Base-by-base conservation (phyloP, 805 yeast species). In the Metschnikowia vanudenii region DNA sequence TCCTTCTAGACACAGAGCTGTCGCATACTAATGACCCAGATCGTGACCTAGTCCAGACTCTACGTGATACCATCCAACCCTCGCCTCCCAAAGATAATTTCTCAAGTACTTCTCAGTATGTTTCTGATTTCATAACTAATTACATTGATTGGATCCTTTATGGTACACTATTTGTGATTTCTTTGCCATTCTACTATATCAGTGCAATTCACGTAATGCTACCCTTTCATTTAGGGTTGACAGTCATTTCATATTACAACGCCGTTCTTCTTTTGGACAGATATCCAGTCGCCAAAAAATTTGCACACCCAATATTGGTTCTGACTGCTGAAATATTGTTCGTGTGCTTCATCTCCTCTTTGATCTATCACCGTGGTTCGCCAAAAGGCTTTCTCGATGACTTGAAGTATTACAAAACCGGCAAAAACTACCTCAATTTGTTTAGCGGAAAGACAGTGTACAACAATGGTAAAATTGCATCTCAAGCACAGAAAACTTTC, bases 291-390 rank as follows among this genome's bases (percentile, higher is more conserved):
- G 48, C 76, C 57, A 65, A 75, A 73, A 59, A 74, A 65, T 59
- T 76, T 69, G 71, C 85, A 13, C 94, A 87, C 58, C 95, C 96
- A 0, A 85, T 87, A 29, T 66, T 87, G 41, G 70, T 84, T 26
- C 79, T 83, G 51, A 84, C 88, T 5, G 81, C 78, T 1, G 55
- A 76, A n/a, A 77, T 84, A n/a, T 71, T 85, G 56, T 68, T 87
- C 22, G 71, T 81, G 11, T 82, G 81, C 55, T 84, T 78, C 59
- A 74, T 87, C 9, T 76, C 84, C 13, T 75, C 82, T 4, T 55
- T 80, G 47, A 83, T 85, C 43, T 68, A 62, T 49, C 72, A 69
- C 43, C 45, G 42, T 8, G 69, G 69, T 7, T 43, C 63, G 14
- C 71, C 73, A 2, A 72, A 74, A 34, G 76, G 78, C 32, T 85